Evolutionary conservation across 2,329 filamentous ascomycete genomes (phyloP), one percentile per base, ranked within the genome.

Genomic region (Alternaria gaisen): DNA sequence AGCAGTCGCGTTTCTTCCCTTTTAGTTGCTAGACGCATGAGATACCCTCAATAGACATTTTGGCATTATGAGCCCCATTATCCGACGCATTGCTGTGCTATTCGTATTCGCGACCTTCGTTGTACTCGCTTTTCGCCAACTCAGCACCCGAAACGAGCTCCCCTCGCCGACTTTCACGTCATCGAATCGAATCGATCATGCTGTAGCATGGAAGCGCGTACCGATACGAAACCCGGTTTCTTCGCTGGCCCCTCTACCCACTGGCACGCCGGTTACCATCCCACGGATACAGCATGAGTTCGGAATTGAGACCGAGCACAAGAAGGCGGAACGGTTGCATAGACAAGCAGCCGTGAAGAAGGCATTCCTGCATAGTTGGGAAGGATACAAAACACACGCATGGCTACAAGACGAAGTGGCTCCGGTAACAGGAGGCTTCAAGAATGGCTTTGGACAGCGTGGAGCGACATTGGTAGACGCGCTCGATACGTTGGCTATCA

Each of bases 401-500:
- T 87, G 85, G 84, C 72, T 83, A 47, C 76, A 80, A 16, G 85
- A 87, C 62, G 85, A 87, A 72, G 71, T 87, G 9, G 71, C 75
- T 26, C 85, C 85, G 11, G 76, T 87, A 3, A 80, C 79, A 18
- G 84, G 83, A 41, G 69, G 71, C n/a, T 79, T 71, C 18, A 83
- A 80, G 58, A 81, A 84, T 56, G 75, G 77, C 0, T 86, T 86
- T 66, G 84, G 84, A 10, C 83, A 83, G 24, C 87, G 85, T 82
- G 86, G 81, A 0, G 87, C 86, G 3, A 88, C 87, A 0, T 73
- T 89, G 51, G 83, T 90, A 24, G 88, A 90, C 69, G 78, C 83
- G 0, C 80, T 90, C 52, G 87, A 89, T 61, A 88, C 87, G 0
- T 81, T 90, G 3, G 85, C 83, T 81, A 88, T 90, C 46, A 88